phyloP scores from a whole-genome alignment of 257 asterid genomes.

The Forsythia suspensa region DNA sequence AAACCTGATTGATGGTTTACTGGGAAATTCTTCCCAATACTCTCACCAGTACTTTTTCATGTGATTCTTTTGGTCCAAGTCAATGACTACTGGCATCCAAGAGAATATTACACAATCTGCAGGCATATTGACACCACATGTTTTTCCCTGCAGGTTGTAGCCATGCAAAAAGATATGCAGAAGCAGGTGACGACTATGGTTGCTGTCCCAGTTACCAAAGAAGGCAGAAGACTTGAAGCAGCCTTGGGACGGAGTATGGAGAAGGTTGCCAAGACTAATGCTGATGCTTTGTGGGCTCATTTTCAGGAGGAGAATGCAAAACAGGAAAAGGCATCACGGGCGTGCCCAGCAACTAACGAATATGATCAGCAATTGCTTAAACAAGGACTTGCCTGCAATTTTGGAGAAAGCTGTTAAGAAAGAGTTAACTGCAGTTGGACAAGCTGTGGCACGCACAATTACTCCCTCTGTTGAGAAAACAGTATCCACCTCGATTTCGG shows the following conservation, averaged over 20 bases:
- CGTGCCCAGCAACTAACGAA: conserved; percentile 62
- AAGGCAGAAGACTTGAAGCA: conserved; percentile 82
- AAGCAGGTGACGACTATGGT: conserved; percentile 76
- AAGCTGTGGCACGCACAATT: conserved; percentile 72
- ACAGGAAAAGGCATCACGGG: conserved; percentile 72
- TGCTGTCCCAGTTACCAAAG: conserved; percentile 72
- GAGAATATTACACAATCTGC: neutral
- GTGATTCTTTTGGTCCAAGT: neutral
- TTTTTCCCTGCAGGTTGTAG: conserved; percentile 44
- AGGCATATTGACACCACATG: neutral
- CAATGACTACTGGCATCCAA: neutral
- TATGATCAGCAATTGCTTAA: conserved; percentile 59
- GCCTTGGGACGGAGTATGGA: conserved; percentile 78
- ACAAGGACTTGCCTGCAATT: conserved; percentile 76
- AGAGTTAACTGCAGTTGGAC: conserved; percentile 71
- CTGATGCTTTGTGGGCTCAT: conserved; percentile 92
- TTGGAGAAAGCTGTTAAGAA: conserved; percentile 80
- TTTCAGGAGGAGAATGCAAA: conserved; percentile 79
- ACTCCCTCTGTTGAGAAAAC: conserved; percentile 77
- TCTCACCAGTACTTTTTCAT: neutral
- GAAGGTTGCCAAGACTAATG: conserved; percentile 69
- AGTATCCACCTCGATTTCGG: conserved; percentile 61
- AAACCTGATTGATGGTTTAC: no score
- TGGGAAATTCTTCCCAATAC: no score
- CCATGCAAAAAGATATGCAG: conserved; percentile 56